Conservation (phyloP, 768 basidiomycete species). For the Wakefieldia striispora region DNA sequence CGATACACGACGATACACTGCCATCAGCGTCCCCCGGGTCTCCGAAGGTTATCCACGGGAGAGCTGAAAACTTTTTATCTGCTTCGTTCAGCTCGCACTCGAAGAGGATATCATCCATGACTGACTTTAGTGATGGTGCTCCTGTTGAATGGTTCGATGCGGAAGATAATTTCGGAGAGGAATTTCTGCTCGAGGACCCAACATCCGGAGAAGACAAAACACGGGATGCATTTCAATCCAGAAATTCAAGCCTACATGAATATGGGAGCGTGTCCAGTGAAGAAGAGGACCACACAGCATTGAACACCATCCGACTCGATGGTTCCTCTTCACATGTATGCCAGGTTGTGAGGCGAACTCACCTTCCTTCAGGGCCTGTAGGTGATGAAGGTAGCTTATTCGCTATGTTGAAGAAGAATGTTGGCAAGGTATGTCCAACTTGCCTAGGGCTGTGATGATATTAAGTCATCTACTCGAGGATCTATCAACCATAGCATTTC, state of each 20-base stretch:
- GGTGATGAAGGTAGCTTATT: conserved; percentile 84
- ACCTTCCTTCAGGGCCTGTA: conserved; percentile 56
- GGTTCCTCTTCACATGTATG: conserved; percentile 7
- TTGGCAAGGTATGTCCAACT: conserved; percentile 63
- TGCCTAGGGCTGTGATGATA: not conserved
- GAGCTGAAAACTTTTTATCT: conserved; percentile 31
- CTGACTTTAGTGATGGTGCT: conserved; percentile 46
- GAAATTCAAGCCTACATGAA: conserved; percentile 40
- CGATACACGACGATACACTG: conserved; percentile 29
- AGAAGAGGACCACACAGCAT: conserved; percentile 36
- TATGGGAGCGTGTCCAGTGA: conserved; percentile 46
- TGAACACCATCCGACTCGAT: not conserved
- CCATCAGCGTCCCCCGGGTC: conserved; percentile 25
- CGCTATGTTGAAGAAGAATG: conserved; percentile 80
- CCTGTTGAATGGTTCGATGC: conserved; percentile 79
- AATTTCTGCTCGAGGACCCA: conserved; percentile 60
- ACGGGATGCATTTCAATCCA: conserved; percentile 37
- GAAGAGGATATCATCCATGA: conserved; percentile 46
- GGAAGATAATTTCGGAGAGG: conserved; percentile 45
- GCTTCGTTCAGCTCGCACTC: conserved; percentile 34
- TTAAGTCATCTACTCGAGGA: conserved; percentile 46
- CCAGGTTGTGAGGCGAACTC: conserved; percentile 49
- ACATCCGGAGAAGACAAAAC: conserved; percentile 40
- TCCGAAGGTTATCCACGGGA: conserved; percentile 49
- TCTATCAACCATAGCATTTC: conserved; percentile 76